Base-by-base conservation (phyloP, 257 asterid genomes). In the Knoxia roxburghii region DNA sequence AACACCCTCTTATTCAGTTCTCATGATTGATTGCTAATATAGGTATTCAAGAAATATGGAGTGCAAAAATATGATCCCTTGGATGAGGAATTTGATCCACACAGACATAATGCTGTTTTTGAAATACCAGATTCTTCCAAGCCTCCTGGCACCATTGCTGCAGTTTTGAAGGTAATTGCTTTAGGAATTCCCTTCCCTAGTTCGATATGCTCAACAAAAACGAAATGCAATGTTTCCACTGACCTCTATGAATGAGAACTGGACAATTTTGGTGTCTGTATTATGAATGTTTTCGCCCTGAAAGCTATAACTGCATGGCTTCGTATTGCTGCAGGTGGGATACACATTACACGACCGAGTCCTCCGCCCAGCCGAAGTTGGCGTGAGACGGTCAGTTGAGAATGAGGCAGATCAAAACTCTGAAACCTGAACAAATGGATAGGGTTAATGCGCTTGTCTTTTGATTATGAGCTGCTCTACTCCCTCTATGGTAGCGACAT, bases 111-210 rank as follows among this genome's bases (percentile, higher is more conserved):
- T 30, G 99, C 99, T 3, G 91, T 87, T 59, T 94, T 90, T 77
- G 96, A 94, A 82, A 96, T 89, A 57, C 96, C 99, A 7, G 96
- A 88, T 73, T 84, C 96, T 79, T 81, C 95, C 48, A 94, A 89
- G 80, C 90, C 96, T 59, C 85, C 90, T 3, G 86, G 79, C 40
- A 86, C 72, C 45, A 89, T 94, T 53, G 96, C 90, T 56, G 87
- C 80, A 68, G 97, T 91, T 72, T 82, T 94, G 11, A 94, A 94
- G 99, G 99, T 94, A 81, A 58, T 35, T 63, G 15, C 48, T 57
- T 21, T 0, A 46, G 6, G 43, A 57, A 21, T 26, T 26, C 11
- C 35, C 50, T 29, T 52, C 27, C 27, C 1, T 45, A 11, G 21
- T 61, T 26, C 13, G 26, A 27, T 18, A 27, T 41, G 41, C 41